phyloP scores from a whole-genome alignment of 805 yeast genomes.

The Candida koratica region DNA sequence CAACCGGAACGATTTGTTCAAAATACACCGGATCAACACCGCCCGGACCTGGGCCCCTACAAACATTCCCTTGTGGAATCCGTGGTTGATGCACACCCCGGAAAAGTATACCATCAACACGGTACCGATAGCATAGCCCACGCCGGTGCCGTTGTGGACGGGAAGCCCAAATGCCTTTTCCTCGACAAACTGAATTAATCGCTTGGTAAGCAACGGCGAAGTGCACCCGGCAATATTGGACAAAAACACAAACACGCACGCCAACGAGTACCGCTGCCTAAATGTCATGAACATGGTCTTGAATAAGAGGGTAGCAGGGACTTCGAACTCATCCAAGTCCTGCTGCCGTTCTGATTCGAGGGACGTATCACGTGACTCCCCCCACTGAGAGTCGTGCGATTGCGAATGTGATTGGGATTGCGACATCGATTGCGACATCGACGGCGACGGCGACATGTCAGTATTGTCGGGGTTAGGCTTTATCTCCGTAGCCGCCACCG shows the following conservation, averaged over 20 bases:
- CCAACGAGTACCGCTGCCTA: conserved; percentile 8
- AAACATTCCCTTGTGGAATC: conserved; percentile 55
- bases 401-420: too few relatives aligned
- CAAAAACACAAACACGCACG: conserved; percentile 28
- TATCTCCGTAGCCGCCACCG: not conserved
- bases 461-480: conserved; percentile 20
- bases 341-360: too few relatives aligned
- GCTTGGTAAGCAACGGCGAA: conserved; percentile 35
- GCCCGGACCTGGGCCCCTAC: conserved; percentile 73
- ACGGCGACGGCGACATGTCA: too few relatives aligned
- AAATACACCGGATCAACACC: conserved; percentile 62
- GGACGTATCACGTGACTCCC: too few relatives aligned
- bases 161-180: conserved; percentile 23
- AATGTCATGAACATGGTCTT: conserved; percentile 11
- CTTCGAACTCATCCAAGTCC: conserved; percentile 30
- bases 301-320: conserved; percentile 20
- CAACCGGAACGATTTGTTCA: conserved; percentile 63
- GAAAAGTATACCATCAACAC: conserved; percentile 26
- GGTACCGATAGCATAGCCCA: conserved; percentile 41
- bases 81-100: conserved; percentile 50
- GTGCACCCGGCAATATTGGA: conserved; percentile 27
- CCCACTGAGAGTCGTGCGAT: too few relatives aligned
- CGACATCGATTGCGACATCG: too few relatives aligned
- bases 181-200: conserved; percentile 36
- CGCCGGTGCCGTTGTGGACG: conserved; percentile 28